A percentile compares a stretch with the other conserved stretches of the same genome.
These are phyloP conservation scores for Lotus japonicus DNA, from an alignment of 306 rosid genomes.

Conservation along the genomic window DNA sequence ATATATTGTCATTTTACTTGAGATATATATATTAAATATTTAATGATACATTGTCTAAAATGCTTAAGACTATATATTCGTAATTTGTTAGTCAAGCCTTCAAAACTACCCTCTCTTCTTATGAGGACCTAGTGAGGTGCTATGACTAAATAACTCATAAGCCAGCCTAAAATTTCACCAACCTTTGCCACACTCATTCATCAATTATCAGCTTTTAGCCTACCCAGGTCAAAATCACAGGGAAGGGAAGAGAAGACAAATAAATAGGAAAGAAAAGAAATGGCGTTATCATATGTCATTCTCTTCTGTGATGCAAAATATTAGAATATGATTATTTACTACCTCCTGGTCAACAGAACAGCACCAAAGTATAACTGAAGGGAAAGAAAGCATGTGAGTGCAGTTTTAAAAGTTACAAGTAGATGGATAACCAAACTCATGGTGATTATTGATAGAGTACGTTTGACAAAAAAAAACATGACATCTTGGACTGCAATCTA, in stretches of 20 bases:
- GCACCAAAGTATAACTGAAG: not conserved
- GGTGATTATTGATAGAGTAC: not conserved
- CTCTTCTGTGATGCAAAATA: not conserved
- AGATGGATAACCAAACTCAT: not conserved
- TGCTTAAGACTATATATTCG: not conserved
- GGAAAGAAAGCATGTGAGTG: not conserved
- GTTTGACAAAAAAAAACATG: slow-evolving; percentile 6
- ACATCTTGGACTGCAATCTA: slow-evolving; percentile 3
- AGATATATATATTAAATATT: too few relatives aligned
- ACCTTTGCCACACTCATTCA: not conserved
- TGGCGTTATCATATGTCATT: not conserved
- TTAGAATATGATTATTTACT: not conserved
- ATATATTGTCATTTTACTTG: too few relatives aligned
- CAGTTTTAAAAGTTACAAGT: not conserved
- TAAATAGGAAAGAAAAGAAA: not conserved
- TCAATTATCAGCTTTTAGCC: not conserved
- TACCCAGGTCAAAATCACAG: not conserved
- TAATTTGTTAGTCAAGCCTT: not conserved
- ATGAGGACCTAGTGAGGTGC: not conserved
- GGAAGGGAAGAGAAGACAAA: not conserved
- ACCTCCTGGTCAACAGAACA: not conserved
- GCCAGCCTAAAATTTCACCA: not conserved
- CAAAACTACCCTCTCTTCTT: not conserved
- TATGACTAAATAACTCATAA: not conserved
- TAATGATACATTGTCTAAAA: too few relatives aligned